Evolutionary conservation across 2,329 filamentous ascomycete species (phyloP), one percentile per base, ranked within the genome.

Genomic region (Aspergillus luchuensis): DNA sequence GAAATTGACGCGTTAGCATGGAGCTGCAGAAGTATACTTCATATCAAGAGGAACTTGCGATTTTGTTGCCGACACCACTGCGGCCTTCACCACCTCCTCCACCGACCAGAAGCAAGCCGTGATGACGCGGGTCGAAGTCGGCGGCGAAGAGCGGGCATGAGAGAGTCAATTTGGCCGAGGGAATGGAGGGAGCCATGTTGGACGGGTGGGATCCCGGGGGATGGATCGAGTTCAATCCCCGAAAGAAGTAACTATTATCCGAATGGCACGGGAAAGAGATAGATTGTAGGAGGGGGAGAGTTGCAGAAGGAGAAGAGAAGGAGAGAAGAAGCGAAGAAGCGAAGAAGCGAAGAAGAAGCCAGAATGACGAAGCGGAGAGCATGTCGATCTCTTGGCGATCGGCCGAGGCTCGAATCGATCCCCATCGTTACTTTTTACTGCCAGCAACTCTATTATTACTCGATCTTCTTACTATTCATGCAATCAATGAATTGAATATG

Each of bases 111-210:
- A 97, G 82, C 65, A 88, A 88, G 64, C 85, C 85, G 61, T 89
- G 84, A 79, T 96, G 88, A 70, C 89, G 85, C 55, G 90, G 91
- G 72, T 96, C 92, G 76, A 96, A 97, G 72, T 92, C 92, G 74
- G 92, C 90, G 58, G 90, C 87, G 76, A 92, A 97, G 61, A 96
- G 85, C 52, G 93, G 93, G 76, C 94, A 97, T 60, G 87, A 86
- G 66, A 96, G 85, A 58, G 87, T 86, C 67, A 87, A 81, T 75
- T 87, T 89, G 62, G 89, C 84, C 4, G 76, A 76, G 41, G 73
- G 62, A 50, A 78, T 69, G 21, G 67, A 66, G n/a, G 77, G 76
- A 61, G 77, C 76, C 77, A 79, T 79, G 25, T 43, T 68, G 54
- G 39, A 52, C 28, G 51, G 41, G 41, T 8, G 21, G 4, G 41